A percentile compares a stretch with the other conserved stretches of the same genome.
These are phyloP conservation scores for Flaveria ramosissima DNA, from an alignment of 129 eudicot genomes.

Conservation along the genomic window DNA sequence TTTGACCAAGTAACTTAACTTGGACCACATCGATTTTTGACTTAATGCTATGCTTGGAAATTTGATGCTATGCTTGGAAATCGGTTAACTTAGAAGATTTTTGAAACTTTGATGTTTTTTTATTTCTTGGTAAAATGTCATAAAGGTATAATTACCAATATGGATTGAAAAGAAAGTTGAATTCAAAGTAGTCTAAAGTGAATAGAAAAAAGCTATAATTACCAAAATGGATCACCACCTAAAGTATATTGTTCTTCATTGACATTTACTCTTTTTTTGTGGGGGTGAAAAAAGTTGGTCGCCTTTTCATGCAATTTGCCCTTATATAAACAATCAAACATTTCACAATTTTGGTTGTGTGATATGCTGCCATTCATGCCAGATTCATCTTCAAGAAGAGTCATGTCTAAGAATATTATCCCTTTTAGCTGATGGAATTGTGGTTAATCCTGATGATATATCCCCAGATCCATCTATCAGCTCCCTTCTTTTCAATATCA, in stretches of 20 bases:
- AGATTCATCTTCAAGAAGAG: conserved; percentile 97
- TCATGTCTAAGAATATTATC: conserved; percentile 87
- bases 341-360: conserved; percentile 16
- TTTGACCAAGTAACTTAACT: not conserved
- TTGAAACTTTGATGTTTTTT: not conserved
- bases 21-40: not conserved
- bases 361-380: conserved; percentile 28
- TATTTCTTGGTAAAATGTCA: not conserved
- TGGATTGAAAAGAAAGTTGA: not conserved
- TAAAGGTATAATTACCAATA: not conserved
- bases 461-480: conserved; percentile 62
- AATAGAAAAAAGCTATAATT: not conserved
- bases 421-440: conserved; percentile 76
- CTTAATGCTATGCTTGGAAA: not conserved
- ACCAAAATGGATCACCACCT: not conserved
- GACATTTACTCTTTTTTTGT: not conserved
- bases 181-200: not conserved
- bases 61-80: not conserved
- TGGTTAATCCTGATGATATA: conserved; percentile 52
- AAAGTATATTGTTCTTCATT: not conserved
- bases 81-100: not conserved
- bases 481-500: conserved; percentile 54
- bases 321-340: not conserved
- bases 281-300: not conserved
- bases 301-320: not conserved